Evolutionary conservation across 768 basidiomycete species (phyloP), one percentile per base, ranked within the genome.

Genomic region (Gelatoporia subvermispora): DNA sequence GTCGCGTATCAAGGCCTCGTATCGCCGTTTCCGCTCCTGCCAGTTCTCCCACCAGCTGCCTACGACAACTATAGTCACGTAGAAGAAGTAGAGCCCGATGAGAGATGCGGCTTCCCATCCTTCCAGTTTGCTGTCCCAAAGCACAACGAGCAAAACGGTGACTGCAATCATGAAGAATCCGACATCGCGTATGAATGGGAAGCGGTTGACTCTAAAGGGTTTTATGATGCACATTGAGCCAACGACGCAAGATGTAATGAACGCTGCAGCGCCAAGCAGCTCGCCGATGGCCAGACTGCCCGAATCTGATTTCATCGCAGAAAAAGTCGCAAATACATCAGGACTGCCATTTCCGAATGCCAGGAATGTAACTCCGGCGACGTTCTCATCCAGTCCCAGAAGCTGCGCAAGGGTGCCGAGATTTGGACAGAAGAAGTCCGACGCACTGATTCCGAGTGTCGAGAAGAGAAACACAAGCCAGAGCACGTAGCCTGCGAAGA

Each of bases 261-360:
- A 99, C 2, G 90, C 79, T 0, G 95, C 94, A 2, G 95, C 95
- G 5, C 96, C 96, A 11, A 99, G 72, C 7, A 99, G 76, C 64
- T 99, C 96, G 18, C 96, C 96, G 45, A 99, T 82, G 1, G 96
- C 96, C 47, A 99, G 69, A 48, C 88, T 81, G 8, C 93, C 93
- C 3, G 93, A 90, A 57, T 85, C 71, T 18, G 83, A 75, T 24
- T 82, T 82, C 81, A 99, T 87, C 17, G 95, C 90, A 2, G 92
- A 88, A 64, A 95, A 96, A 0, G 96, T 99, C 5, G 92, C 86
- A 66, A 97, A 98, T 3, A 98, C 78, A 64, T 97, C 95, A 0
- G 95, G 95, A 60, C 91, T 93, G 24, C 94, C 95, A 62, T 98
- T 98, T 35, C 95, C 95, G 62, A 97, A 94, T 0, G 96, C 96